Conservation (phyloP, 495 filamentous ascomycete species). For the Astrothelium macrocarpum region DNA sequence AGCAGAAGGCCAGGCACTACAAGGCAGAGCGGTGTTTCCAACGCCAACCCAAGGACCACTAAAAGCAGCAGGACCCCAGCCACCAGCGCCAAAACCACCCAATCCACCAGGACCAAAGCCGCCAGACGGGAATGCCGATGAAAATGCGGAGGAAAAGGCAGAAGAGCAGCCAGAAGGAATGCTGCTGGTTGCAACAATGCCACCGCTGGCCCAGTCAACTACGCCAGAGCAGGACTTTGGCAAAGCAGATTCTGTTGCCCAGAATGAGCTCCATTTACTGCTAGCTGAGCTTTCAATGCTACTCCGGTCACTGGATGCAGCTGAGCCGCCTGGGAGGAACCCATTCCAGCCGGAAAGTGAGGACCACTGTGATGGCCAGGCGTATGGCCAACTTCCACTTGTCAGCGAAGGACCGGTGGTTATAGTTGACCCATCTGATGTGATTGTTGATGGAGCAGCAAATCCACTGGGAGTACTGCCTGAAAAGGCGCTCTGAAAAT, state of each 20-base stretch:
- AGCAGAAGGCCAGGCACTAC: not conserved
- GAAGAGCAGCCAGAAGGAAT: not conserved
- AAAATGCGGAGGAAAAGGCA: not conserved
- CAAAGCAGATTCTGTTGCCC: not conserved
- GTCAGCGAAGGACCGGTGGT: not conserved
- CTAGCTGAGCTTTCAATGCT: not conserved
- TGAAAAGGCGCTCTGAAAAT: not conserved
- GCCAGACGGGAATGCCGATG: not conserved
- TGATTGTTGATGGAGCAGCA: not conserved
- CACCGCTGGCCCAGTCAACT: not conserved
- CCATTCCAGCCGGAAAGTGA: not conserved
- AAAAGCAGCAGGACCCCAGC: slow-evolving; percentile 2
- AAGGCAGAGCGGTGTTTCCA: not conserved
- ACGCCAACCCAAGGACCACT: not conserved
- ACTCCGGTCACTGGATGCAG: not conserved
- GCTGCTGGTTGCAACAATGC: not conserved
- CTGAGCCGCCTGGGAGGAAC: not conserved
- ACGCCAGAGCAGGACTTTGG: not conserved
- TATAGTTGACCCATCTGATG: not conserved
- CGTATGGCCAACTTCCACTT: not conserved
- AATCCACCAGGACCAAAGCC: slow-evolving; percentile 1
- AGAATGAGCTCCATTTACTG: slow-evolving; percentile 1
- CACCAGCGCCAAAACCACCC: not conserved
- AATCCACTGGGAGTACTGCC: not conserved
- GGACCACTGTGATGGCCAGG: not conserved